Evolutionary conservation across 768 basidiomycete genomes (phyloP).

Genomic region (Grammothele lineata): DNA sequence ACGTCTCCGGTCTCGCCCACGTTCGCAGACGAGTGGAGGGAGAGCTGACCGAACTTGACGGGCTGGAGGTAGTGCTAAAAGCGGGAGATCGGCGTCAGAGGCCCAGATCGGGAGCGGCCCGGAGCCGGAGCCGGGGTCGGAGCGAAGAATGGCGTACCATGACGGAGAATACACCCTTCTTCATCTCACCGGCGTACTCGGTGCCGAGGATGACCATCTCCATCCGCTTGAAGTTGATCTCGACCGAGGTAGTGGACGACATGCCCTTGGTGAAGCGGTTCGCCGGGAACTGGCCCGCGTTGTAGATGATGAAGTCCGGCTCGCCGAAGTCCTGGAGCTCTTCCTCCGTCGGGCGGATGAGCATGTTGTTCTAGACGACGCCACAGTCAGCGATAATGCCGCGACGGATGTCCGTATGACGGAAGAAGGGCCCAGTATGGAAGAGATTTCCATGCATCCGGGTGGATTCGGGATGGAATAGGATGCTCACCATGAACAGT

Average conservation of each 20-base stretch:
- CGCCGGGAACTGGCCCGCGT: slow-evolving; percentile 99
- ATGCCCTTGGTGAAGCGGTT: slow-evolving; percentile 99
- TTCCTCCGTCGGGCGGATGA: slow-evolving; percentile 94
- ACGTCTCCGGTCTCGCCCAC: slow-evolving; percentile 90
- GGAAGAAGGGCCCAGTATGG: slow-evolving; percentile 5
- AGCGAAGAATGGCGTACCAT: slow-evolving; percentile 51
- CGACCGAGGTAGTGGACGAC: slow-evolving; percentile 97
- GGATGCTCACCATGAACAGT: slow-evolving; percentile 83
- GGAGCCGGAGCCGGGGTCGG: background rate
- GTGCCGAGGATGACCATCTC: slow-evolving; percentile 99
- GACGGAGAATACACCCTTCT: slow-evolving; percentile 99
- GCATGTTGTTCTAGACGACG: slow-evolving; percentile 85
- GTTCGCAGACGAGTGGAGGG: slow-evolving; percentile 97
- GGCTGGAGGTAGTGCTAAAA: slow-evolving; percentile 93
- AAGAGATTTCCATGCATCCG: slow-evolving; percentile 3
- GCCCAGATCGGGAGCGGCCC: background rate
- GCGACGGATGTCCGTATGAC: slow-evolving; percentile 6
- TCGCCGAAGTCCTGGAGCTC: slow-evolving; percentile 94
- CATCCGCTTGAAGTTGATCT: slow-evolving; percentile 99
- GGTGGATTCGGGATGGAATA: slow-evolving; percentile 9
- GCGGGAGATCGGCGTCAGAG: slow-evolving; percentile 9
- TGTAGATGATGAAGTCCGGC: slow-evolving; percentile 99
- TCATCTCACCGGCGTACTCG: slow-evolving; percentile 99
- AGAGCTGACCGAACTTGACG: slow-evolving; percentile 96
- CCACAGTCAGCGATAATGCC: slow-evolving; percentile 10